A percentile compares a stretch with the other conserved stretches of the same genome.
phyloP scores from a whole-genome alignment of 2,329 filamentous ascomycete genomes.

The Colletotrichum chlorophyti region DNA sequence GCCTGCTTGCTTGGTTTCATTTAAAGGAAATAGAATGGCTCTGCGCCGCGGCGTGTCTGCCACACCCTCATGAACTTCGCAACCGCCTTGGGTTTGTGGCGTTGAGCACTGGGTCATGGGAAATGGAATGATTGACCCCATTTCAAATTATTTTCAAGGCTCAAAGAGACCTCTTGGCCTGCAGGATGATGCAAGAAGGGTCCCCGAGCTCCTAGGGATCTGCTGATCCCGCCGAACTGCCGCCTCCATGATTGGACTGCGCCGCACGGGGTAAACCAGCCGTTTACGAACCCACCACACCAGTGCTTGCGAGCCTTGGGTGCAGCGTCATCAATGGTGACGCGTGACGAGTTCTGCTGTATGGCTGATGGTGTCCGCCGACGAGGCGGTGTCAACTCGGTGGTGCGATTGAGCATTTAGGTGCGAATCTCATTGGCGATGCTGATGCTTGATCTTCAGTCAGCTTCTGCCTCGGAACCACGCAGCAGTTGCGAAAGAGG shows the following conservation, averaged over 20 bases:
- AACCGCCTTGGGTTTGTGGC: too few relatives aligned
- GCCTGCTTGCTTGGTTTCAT: too few relatives aligned
- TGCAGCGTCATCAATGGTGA: conserved; percentile 5
- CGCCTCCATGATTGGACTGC: conserved; percentile 7
- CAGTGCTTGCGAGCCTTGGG: too few relatives aligned
- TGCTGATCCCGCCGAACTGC: conserved; percentile 10
- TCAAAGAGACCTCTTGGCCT: background rate
- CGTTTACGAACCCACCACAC: conserved; percentile 1
- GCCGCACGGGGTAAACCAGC: background rate
- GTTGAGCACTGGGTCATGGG: too few relatives aligned
- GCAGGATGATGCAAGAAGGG: conserved; percentile 25
- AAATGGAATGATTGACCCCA: background rate
- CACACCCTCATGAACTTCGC: too few relatives aligned
- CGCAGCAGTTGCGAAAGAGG: background rate
- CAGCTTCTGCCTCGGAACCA: background rate
- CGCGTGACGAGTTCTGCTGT: background rate
- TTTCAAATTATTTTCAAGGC: too few relatives aligned
- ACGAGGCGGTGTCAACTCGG: rapidly evolving
- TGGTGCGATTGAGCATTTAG: background rate
- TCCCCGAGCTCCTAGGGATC: background rate
- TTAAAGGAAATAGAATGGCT: too few relatives aligned
- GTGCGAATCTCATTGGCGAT: background rate
- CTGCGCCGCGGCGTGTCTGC: too few relatives aligned
- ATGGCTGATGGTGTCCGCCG: too few relatives aligned
- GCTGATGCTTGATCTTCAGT: conserved; percentile 6